A percentile compares a stretch with the other conserved stretches of the same genome.
These are phyloP conservation scores for Microascus cirrosus DNA, from an alignment of 2,329 filamentous ascomycete species.

Conservation along the genomic window DNA sequence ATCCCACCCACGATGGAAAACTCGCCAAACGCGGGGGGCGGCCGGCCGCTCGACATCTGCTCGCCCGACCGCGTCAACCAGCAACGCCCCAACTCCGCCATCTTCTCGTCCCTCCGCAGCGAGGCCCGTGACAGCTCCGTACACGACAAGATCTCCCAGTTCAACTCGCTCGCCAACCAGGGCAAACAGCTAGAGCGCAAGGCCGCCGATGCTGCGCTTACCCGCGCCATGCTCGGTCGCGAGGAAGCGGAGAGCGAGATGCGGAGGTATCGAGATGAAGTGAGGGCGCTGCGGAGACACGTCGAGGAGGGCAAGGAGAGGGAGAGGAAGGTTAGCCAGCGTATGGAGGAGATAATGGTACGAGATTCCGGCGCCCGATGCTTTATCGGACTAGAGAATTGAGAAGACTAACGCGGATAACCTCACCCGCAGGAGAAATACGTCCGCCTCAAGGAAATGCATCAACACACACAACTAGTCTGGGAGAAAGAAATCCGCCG, in stretches of 20 bases:
- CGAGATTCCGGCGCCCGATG: too few species aligned
- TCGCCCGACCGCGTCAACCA: constrained; percentile 56
- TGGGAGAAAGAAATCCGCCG: constrained; percentile 67
- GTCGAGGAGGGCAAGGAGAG: constrained; percentile 55
- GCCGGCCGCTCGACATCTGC: constrained; percentile 1
- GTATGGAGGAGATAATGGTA: constrained; percentile 60
- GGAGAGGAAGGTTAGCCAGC: constrained; percentile 54
- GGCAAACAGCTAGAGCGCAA: constrained; percentile 53
- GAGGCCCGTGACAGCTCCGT: constrained; percentile 48
- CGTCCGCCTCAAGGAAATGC: constrained; percentile 57
- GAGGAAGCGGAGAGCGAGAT: constrained; percentile 64
- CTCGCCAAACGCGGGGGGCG: not conserved
- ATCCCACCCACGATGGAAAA: not conserved
- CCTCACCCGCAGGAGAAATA: constrained; percentile 48
- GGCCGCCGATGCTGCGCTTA: constrained; percentile 53
- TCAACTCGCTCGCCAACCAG: constrained; percentile 54
- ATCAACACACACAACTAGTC: constrained; percentile 52
- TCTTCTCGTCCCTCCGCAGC: constrained; percentile 22
- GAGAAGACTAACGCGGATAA: not conserved
- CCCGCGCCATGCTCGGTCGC: constrained; percentile 54
- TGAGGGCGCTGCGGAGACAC: constrained; percentile 40
- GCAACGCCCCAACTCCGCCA: constrained; percentile 21
- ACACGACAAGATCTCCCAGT: constrained; percentile 59
- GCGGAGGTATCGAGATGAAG: constrained; percentile 51
- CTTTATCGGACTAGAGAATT: not conserved